phyloP scores from a whole-genome alignment of 805 yeast species.

The Clavispora vitiphila region DNA sequence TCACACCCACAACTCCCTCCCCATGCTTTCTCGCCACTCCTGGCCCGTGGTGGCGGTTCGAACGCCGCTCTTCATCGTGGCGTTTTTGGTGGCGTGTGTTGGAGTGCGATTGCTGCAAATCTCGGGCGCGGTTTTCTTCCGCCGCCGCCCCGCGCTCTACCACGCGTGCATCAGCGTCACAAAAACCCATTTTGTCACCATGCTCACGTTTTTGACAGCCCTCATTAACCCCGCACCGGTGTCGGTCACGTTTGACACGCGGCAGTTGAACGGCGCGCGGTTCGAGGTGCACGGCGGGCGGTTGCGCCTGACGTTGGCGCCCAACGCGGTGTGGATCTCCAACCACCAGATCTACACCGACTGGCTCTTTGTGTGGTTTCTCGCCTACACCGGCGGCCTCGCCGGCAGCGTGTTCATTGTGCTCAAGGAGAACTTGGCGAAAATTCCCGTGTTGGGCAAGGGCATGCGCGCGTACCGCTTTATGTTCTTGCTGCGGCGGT shows the following conservation, averaged over 20 bases:
- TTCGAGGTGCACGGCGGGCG: constrained; percentile 14
- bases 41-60: constrained; percentile 19
- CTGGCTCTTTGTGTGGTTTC: constrained; percentile 90
- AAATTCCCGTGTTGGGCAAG: constrained; percentile 72
- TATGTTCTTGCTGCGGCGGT: constrained; percentile 75
- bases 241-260: constrained; percentile 39
- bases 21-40: constrained; percentile 6
- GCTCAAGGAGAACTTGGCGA: constrained; percentile 64
- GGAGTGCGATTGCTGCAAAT: constrained; percentile 46
- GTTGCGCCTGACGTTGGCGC: constrained; percentile 26
- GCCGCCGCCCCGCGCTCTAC: constrained; percentile 24
- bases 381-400: constrained; percentile 61
- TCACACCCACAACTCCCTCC: too few relatives aligned
- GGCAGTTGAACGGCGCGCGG: constrained; percentile 13
- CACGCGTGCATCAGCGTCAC: constrained; percentile 48
- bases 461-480: constrained; percentile 81
- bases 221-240: constrained; percentile 50
- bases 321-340: constrained; percentile 64
- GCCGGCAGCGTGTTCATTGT: constrained; percentile 67
- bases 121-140: constrained; percentile 28
- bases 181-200: constrained; percentile 52
- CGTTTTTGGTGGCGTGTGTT: constrained; percentile 25
- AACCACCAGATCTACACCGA: constrained; percentile 94
- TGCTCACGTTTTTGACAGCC: constrained; percentile 48
- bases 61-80: constrained; percentile 17